phyloP scores from a whole-genome alignment of 768 basidiomycete species.

The Mycena polygramma region DNA sequence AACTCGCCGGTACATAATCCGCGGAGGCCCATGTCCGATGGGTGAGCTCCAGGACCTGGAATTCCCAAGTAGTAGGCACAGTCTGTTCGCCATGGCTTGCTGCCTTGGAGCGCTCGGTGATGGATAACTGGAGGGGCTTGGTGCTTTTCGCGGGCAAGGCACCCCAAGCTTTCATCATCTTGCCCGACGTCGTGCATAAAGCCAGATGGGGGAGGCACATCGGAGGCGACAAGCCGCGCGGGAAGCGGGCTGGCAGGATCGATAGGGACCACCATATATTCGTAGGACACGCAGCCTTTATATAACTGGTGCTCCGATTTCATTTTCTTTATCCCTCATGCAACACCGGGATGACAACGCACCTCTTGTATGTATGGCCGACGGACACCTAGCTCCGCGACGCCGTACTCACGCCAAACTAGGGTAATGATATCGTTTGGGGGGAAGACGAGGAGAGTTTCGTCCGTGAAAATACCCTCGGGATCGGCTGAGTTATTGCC shows the following conservation, averaged over 20 bases:
- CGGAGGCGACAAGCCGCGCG: not conserved
- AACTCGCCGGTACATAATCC: not conserved
- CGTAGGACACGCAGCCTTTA: not conserved
- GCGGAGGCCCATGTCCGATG: not conserved
- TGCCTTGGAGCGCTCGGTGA: not conserved
- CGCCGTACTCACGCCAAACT: not conserved
- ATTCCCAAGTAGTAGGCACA: not conserved
- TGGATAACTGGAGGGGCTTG: not conserved
- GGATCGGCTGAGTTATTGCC: not conserved
- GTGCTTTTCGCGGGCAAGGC: not conserved
- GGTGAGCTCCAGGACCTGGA: not conserved
- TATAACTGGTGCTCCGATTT: not conserved
- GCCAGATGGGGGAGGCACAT: slow-evolving; percentile 19
- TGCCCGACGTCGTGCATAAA: not conserved
- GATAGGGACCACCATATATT: slow-evolving; percentile 24
- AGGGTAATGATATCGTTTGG: not conserved
- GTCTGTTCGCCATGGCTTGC: not conserved
- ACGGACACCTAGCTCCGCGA: not conserved
- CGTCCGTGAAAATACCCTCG: not conserved
- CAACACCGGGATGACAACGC: not conserved
- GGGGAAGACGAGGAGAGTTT: not conserved
- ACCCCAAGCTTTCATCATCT: not conserved
- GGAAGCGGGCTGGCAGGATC: not conserved
- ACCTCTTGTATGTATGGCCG: slow-evolving; percentile 10
- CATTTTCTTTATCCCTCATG: too few relatives aligned